phyloP scores from a whole-genome alignment of 208 protist species.

The Acanthamoeba triangularis region DNA sequence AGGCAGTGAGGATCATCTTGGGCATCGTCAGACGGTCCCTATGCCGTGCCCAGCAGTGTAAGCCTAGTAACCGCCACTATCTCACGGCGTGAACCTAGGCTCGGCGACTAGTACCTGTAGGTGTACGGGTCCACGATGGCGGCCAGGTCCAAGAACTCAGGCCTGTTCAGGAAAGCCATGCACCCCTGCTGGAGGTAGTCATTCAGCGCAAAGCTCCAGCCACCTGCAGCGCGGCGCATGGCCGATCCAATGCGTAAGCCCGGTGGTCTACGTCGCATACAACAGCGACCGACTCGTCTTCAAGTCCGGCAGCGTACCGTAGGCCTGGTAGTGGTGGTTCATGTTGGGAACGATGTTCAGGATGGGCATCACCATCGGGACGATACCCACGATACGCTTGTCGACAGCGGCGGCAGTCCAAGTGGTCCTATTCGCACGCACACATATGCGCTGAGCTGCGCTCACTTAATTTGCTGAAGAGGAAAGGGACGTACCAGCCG shows the following conservation, averaged over 20 bases:
- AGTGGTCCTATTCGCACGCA: constrained; percentile 79
- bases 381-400: constrained; percentile 83
- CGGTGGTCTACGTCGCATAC: not conserved
- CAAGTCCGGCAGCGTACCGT: constrained; percentile 47
- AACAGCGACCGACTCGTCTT: too few species aligned
- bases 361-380: constrained; percentile 83
- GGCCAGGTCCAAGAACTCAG: constrained; percentile 58
- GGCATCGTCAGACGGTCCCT: constrained; percentile 62
- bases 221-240: not conserved
- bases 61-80: not conserved
- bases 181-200: constrained; percentile 68
- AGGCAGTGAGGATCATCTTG: constrained; percentile 56
- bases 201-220: constrained; percentile 75
- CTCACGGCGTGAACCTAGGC: not conserved
- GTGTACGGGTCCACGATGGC: constrained; percentile 59
- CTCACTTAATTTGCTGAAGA: too few species aligned
- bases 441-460: too few species aligned
- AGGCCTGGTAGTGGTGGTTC: constrained; percentile 74
- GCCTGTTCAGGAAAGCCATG: constrained; percentile 76
- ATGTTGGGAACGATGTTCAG: constrained; percentile 73
- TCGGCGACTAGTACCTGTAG: not conserved
- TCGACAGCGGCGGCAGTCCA: constrained; percentile 84
- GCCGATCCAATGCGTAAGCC: too few species aligned
- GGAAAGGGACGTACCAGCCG: constrained; percentile 83
- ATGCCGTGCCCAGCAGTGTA: not conserved